A percentile compares a stretch with the other conserved stretches of the same genome.
Conservation (phyloP, 2,329 filamentous ascomycete genomes). For the Teratosphaeria viscida region DNA sequence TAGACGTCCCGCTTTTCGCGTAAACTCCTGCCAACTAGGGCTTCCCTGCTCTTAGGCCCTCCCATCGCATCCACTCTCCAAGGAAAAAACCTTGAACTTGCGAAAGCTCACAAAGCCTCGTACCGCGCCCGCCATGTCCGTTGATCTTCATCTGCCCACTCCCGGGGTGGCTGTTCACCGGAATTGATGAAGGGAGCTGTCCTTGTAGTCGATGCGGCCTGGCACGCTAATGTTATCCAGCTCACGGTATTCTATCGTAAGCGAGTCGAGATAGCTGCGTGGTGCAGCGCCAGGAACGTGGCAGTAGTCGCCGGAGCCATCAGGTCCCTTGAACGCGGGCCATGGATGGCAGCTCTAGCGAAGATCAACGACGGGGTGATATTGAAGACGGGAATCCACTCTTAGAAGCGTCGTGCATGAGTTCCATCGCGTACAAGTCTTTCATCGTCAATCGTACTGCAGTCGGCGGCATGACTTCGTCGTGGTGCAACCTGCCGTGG, state of each 20-base stretch:
- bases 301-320: neutral
- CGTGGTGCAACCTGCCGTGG: neutral
- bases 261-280: neutral
- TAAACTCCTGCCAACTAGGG: neutral
- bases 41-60: neutral
- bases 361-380: neutral
- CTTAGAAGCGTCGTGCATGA: neutral
- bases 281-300: neutral
- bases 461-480: neutral
- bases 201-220: neutral
- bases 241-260: neutral
- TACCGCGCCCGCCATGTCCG: neutral
- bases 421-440: neutral
- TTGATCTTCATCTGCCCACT: neutral
- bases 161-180: neutral
- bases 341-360: neutral
- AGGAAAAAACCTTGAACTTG: neutral
- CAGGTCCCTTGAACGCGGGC: neutral
- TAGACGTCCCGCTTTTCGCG: neutral
- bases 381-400: neutral
- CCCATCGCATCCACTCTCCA: neutral
- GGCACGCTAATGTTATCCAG: neutral
- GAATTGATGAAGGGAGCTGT: neutral
- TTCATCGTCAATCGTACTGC: neutral
- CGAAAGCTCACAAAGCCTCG: neutral